Evolutionary conservation across 2,329 filamentous ascomycete species (phyloP).

Genomic region (Oidium heveae): DNA sequence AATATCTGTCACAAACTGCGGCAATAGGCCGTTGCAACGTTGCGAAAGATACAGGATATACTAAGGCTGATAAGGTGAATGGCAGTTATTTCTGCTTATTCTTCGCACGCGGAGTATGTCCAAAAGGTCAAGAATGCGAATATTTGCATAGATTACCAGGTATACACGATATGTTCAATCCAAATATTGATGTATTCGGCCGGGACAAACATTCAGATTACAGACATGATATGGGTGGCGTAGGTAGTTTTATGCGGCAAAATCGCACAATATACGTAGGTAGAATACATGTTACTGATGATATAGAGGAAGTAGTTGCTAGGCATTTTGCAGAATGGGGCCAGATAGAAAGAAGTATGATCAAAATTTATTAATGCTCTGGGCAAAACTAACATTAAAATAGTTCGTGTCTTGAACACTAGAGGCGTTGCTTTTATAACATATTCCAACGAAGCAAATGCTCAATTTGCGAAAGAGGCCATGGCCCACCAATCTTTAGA

Average conservation of each 20-base stretch:
- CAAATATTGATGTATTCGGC: constrained; percentile 86
- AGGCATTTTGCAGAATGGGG: constrained; percentile 96
- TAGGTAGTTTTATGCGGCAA: constrained; percentile 78
- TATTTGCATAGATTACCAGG: constrained; percentile 77
- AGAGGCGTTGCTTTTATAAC: constrained; percentile 89
- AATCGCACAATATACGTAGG: constrained; percentile 89
- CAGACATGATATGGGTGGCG: constrained; percentile 91
- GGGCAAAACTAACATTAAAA: constrained; percentile 6
- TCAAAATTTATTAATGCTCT: background rate
- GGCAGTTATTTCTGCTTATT: constrained; percentile 84
- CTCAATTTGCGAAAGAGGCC: constrained; percentile 77
- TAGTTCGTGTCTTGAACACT: constrained; percentile 57
- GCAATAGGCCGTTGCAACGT: constrained; percentile 76
- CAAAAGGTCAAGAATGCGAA: constrained; percentile 77
- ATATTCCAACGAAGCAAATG: constrained; percentile 72
- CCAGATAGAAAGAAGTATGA: constrained; percentile 48
- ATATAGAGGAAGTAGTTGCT: constrained; percentile 88
- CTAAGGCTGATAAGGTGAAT: constrained; percentile 46
- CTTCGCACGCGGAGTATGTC: constrained; percentile 61
- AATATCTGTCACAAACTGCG: constrained; percentile 58
- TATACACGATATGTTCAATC: constrained; percentile 73
- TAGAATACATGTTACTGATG: constrained; percentile 81
- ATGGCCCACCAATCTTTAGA: constrained; percentile 91
- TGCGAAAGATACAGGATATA: constrained; percentile 54
- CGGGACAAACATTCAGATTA: constrained; percentile 85